Conservation (phyloP, 1,284 basidiomycete genomes). For the Ganoderma lingzhi region DNA sequence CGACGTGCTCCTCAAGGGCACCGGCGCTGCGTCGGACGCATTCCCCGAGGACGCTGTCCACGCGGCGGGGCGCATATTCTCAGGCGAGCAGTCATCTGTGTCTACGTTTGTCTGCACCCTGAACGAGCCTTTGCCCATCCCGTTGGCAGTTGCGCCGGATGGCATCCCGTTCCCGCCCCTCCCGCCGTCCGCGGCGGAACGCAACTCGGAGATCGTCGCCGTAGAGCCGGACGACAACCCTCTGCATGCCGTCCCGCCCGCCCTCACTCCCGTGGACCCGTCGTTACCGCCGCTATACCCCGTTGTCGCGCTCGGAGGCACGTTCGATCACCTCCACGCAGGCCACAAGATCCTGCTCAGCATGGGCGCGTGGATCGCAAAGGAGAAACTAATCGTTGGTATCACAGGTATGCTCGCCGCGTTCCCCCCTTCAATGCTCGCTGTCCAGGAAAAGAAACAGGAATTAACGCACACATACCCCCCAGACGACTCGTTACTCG, state of each 20-base stretch:
- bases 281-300: slow-evolving; percentile 40
- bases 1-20: slow-evolving; percentile 67
- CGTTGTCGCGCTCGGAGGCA: slow-evolving; percentile 77
- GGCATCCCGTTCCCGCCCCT: slow-evolving; percentile 22
- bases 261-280: slow-evolving; percentile 23
- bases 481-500: slow-evolving; percentile 77
- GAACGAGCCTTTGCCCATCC: neutral
- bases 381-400: slow-evolving; percentile 87
- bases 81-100: slow-evolving; percentile 31
- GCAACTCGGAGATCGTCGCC: slow-evolving; percentile 26
- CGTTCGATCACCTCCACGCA: slow-evolving; percentile 97
- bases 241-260: slow-evolving; percentile 16
- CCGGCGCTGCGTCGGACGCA: slow-evolving; percentile 44
- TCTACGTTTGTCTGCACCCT: neutral
- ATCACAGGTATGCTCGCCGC: slow-evolving; percentile 68
- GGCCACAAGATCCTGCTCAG: slow-evolving; percentile 98
- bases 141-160: slow-evolving; percentile 23
- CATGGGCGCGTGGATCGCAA: slow-evolving; percentile 87
- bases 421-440: no score
- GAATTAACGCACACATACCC: neutral
- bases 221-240: slow-evolving; percentile 32
- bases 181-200: slow-evolving; percentile 20
- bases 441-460: neutral
- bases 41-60: slow-evolving; percentile 47
- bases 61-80: slow-evolving; percentile 38